These are phyloP conservation scores for Colletotrichum somersetense DNA, from an alignment of 2,329 filamentous ascomycete species.

Conservation along the genomic window DNA sequence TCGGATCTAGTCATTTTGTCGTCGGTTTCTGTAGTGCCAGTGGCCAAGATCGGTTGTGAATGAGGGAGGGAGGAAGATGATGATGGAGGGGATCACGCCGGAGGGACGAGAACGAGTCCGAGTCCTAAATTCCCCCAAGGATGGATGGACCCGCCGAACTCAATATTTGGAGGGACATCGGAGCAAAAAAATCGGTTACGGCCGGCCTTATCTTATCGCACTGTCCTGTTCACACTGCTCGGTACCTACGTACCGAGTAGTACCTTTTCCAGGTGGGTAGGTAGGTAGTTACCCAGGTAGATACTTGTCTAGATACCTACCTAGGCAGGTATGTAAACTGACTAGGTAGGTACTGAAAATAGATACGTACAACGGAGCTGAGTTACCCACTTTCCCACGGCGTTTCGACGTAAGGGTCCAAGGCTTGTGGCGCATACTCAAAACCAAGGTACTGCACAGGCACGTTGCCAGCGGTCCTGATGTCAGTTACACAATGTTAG, in stretches of 20 bases:
- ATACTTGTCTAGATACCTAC: neutral
- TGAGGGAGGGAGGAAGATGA: slow-evolving; percentile 5
- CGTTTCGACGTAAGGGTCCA: neutral
- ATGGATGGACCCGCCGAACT: slow-evolving; percentile 30
- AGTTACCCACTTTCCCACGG: slow-evolving; percentile 1
- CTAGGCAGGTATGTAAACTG: too few relatives aligned
- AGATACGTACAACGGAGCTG: too few relatives aligned
- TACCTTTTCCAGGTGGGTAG: too few relatives aligned
- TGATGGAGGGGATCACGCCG: slow-evolving; percentile 13
- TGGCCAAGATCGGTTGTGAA: neutral
- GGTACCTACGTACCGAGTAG: too few relatives aligned
- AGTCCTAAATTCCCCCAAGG: neutral
- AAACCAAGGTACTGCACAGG: neutral
- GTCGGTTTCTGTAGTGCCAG: slow-evolving; percentile 50
- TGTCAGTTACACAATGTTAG: too few relatives aligned
- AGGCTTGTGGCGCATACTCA: too few relatives aligned
- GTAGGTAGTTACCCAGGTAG: neutral
- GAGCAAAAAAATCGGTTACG: slow-evolving; percentile 40
- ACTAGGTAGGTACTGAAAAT: too few relatives aligned
- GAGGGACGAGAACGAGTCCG: neutral
- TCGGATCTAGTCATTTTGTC: slow-evolving; percentile 49
- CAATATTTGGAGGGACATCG: slow-evolving; percentile 31
- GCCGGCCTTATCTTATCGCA: slow-evolving; percentile 39
- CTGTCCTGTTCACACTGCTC: too few relatives aligned
- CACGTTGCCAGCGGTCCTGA: too few relatives aligned